Evolutionary conservation across 73 alveolate species (phyloP), one percentile per base, ranked within the genome.

Genomic region (Paramecium octaurelia): DNA sequence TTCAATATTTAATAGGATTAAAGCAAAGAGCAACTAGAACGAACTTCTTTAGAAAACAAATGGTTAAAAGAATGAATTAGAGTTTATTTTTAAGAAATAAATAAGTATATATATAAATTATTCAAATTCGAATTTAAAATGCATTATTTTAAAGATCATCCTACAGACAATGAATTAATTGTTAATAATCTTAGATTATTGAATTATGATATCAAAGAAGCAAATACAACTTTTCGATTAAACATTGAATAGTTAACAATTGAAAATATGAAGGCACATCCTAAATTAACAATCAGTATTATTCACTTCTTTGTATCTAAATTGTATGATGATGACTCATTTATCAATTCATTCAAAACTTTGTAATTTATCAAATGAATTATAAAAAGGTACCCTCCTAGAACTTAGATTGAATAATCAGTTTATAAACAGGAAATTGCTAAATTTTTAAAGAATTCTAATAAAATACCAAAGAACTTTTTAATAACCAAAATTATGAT

Each of bases 341-440:
- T 80, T 24, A 24, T 44, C 16, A 48, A 21, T 24, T 48, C 48
- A 14, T 80, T 80, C 54, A 80, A 80, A 20, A 31, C 18, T 9
- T 12, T 80, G 91, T 80, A 80, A 44, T 44, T 20, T 80, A 24
- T 36, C 16, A 14, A n/a, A 14, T 68, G 35, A 29, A 36, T 16
- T 31, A 73, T 73, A 24, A 43, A 24, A 10, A 80, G 91, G 27
- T 80, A 80, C 16, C 91, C 91, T 7, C 91, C 91, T n/a, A 80
- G 91, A 80, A 80, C 76, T 31, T 46, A 80, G 18, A 20, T 80
- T 21, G 91, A 80, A 29, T 24, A 80, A 48, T 31, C 76, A 43
- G 27, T 80, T 16, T 80, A 80, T 43, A 80, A 80, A 18, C 44
- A 80, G 23, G 91, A 80, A 80, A 48, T 80, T 44, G 91, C 91